These are phyloP conservation scores for Saturnispora zaruensis DNA, from an alignment of 805 yeast species.

Conservation along the genomic window DNA sequence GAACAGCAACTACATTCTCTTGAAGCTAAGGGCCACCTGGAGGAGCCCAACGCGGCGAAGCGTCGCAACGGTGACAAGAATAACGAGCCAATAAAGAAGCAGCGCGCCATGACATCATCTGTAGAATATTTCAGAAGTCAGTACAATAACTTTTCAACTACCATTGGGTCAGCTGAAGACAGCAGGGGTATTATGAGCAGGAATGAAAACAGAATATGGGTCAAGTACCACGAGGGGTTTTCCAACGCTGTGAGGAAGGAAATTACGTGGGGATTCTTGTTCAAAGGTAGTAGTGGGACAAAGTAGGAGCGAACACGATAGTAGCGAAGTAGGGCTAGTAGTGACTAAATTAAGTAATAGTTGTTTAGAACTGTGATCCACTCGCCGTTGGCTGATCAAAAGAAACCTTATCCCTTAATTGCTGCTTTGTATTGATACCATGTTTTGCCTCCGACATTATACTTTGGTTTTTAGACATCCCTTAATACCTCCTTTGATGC, in stretches of 20 bases:
- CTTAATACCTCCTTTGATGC: too few species aligned
- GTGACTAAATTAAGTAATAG: too few species aligned
- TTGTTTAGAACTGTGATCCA: too few species aligned
- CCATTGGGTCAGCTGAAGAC: not conserved
- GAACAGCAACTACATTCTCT: not conserved
- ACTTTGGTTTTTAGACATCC: too few species aligned
- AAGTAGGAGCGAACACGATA: too few species aligned
- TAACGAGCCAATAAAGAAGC: not conserved
- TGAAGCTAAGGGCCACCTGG: not conserved
- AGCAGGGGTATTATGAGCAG: constrained; percentile 15
- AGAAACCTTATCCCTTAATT: too few species aligned
- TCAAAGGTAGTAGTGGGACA: too few species aligned
- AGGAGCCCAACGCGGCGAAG: not conserved
- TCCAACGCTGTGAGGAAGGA: constrained; percentile 85
- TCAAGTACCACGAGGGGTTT: constrained; percentile 86
- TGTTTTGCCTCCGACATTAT: too few species aligned
- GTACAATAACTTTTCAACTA: constrained; percentile 22
- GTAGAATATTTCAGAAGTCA: constrained; percentile 38
- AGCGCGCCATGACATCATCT: constrained; percentile 16
- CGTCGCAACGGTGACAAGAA: not conserved
- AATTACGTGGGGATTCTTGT: constrained; percentile 66
- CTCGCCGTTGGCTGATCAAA: too few species aligned
- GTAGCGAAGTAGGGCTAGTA: too few species aligned
- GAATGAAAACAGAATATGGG: constrained; percentile 52
- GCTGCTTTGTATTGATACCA: too few species aligned